Percentiles rank a stretch among this genome's conserved stretches.
phyloP scores from a whole-genome alignment of 331 rosid species.

The Dryas integrifolia region DNA sequence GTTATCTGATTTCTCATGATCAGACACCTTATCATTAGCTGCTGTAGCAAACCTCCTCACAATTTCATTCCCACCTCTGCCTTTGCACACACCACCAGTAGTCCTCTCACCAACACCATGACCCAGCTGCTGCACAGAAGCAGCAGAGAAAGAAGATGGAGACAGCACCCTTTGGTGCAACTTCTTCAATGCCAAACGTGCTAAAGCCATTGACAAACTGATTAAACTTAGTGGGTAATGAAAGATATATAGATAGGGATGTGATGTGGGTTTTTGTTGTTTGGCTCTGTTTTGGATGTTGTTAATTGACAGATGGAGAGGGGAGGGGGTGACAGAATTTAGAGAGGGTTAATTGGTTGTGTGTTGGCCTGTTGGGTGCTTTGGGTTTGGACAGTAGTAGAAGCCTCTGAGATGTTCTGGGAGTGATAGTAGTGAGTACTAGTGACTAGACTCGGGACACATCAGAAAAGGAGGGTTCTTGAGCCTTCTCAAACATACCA shows the following conservation, averaged over 20 bases:
- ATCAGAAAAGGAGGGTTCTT: constrained; percentile 27
- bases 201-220: constrained; percentile 52
- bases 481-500: constrained; percentile 38
- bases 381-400: constrained; percentile 36
- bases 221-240: background rate
- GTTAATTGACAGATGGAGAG: background rate
- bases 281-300: background rate
- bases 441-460: background rate
- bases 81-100: constrained; percentile 17
- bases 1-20: constrained; percentile 29
- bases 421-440: background rate
- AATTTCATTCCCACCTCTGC: constrained; percentile 30
- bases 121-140: constrained; percentile 13
- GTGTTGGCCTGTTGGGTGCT: background rate
- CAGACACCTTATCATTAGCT: constrained; percentile 33
- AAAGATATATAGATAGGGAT: background rate
- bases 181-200: constrained; percentile 58
- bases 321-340: constrained; percentile 11
- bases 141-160: constrained; percentile 26
- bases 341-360: constrained; percentile 17
- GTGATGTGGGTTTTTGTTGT: background rate
- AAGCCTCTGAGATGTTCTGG: constrained; percentile 48
- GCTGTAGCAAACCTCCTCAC: constrained; percentile 35
- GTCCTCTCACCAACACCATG: constrained; percentile 12
- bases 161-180: constrained; percentile 41